Evolutionary conservation across 495 filamentous ascomycete genomes (phyloP).

Genomic region (Podospora pseudoanserina): DNA sequence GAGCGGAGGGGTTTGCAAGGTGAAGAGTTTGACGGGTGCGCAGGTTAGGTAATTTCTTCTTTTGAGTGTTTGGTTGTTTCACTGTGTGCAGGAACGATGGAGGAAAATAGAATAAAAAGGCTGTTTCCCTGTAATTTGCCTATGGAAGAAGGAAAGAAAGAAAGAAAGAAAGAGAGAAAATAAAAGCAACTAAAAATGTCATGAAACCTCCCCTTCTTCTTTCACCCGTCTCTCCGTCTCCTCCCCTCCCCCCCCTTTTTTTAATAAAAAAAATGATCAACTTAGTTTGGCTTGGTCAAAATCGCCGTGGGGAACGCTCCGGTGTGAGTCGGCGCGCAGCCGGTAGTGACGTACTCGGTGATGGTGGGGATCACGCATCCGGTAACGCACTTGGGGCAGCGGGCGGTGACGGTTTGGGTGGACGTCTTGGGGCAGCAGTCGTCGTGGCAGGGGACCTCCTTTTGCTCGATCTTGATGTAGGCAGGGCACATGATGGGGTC

Average conservation of each 20-base stretch:
- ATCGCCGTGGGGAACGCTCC: not conserved
- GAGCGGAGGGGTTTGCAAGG: conserved; percentile 69
- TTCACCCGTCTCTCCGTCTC: not conserved
- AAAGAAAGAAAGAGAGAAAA: not conserved
- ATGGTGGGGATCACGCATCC: conserved; percentile 17
- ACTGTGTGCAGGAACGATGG: not conserved
- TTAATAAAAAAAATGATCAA: too few relatives aligned
- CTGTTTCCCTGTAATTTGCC: conserved; percentile 10
- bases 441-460: conserved; percentile 35
- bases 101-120: conserved; percentile 16
- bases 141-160: conserved; percentile 13
- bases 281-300: too few relatives aligned
- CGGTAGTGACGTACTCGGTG: conserved; percentile 17
- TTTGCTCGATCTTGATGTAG: conserved; percentile 30
- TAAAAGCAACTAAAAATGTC: not conserved
- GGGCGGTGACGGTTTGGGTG: conserved; percentile 39
- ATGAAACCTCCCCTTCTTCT: not conserved
- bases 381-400: conserved; percentile 23
- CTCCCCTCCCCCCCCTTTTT: too few relatives aligned
- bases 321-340: not conserved
- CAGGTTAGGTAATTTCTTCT: conserved; percentile 55
- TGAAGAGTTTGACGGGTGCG: conserved; percentile 67
- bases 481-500: conserved; percentile 23
- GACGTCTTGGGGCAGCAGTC: conserved; percentile 41
- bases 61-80: not conserved